Evolutionary conservation across 371 early-diverging fungal genomes (phyloP).

Genomic region (Haplosporangium sp.): DNA sequence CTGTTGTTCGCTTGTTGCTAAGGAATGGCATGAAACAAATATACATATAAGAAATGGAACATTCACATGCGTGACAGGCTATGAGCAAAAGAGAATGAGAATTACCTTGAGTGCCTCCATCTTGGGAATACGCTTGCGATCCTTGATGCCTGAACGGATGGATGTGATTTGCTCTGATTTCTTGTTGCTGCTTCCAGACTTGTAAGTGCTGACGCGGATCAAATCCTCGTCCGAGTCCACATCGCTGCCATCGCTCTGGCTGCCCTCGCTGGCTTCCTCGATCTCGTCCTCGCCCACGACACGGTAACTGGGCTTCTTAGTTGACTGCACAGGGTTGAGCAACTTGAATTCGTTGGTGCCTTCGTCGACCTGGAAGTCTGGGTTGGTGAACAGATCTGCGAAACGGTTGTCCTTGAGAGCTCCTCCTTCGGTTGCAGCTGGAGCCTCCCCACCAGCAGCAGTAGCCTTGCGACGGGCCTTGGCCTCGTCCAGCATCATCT

Average conservation of each 20-base stretch:
- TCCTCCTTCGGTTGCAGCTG: constrained; percentile 37
- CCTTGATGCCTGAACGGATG: constrained; percentile 55
- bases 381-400: constrained; percentile 88
- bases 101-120: constrained; percentile 65
- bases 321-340: constrained; percentile 77
- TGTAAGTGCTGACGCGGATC: constrained; percentile 58
- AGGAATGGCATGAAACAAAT: background rate
- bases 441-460: constrained; percentile 31
- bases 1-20: constrained; percentile 43
- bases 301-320: constrained; percentile 54
- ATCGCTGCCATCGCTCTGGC: constrained; percentile 51
- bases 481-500: constrained; percentile 67
- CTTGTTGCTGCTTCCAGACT: constrained; percentile 49
- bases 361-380: constrained; percentile 94
- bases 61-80: constrained; percentile 9
- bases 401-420: constrained; percentile 89
- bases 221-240: constrained; percentile 61
- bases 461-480: constrained; percentile 56
- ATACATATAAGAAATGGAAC: background rate
- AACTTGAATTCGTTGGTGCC: constrained; percentile 85
- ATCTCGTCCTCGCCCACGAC: constrained; percentile 63
- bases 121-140: constrained; percentile 59
- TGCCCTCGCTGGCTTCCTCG: constrained; percentile 53
- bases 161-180: constrained; percentile 47
- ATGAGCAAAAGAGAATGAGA: no score